Percentiles rank a stretch among this genome's conserved stretches.
These are phyloP conservation scores for Eimeria acervulina DNA, from an alignment of 169 alveolate species.

Conservation along the genomic window DNA sequence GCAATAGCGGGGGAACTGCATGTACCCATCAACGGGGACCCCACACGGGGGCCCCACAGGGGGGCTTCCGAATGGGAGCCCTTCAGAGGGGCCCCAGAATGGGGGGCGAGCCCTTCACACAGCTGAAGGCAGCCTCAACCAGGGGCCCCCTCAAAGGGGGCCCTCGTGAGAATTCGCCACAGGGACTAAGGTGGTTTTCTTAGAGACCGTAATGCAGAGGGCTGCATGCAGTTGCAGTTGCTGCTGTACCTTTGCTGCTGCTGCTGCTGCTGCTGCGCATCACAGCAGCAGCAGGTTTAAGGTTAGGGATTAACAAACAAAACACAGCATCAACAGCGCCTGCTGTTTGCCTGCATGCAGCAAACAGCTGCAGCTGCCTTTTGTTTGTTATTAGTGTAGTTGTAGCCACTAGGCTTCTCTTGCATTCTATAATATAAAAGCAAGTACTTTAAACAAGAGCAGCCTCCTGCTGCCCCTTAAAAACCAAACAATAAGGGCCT, in stretches of 20 bases:
- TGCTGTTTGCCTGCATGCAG: background rate
- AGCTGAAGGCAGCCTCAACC: background rate
- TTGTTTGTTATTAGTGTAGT: background rate
- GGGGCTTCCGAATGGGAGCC: slow-evolving; percentile 55
- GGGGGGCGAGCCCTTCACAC: slow-evolving; percentile 32
- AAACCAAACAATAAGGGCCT: background rate
- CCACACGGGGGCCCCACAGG: slow-evolving; percentile 9
- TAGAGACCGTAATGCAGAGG: background rate
- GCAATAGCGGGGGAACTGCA: slow-evolving; percentile 59
- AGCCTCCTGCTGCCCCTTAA: background rate
- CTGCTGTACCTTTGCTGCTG: background rate
- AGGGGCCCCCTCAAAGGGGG: slow-evolving; percentile 31
- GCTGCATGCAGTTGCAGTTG: background rate
- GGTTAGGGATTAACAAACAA: background rate
- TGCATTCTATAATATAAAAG: background rate
- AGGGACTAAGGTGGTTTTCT: background rate
- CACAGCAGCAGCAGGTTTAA: background rate
- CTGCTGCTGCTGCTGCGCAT: background rate
- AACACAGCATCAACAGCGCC: background rate
- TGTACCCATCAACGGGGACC: slow-evolving; percentile 35
- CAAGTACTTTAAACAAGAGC: background rate
- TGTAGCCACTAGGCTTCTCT: background rate
- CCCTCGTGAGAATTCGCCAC: no score
- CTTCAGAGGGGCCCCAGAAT: slow-evolving; percentile 8
- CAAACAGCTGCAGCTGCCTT: background rate